Evolutionary conservation across 495 filamentous ascomycete genomes (phyloP).

Genomic region (Tirmania nivea): DNA sequence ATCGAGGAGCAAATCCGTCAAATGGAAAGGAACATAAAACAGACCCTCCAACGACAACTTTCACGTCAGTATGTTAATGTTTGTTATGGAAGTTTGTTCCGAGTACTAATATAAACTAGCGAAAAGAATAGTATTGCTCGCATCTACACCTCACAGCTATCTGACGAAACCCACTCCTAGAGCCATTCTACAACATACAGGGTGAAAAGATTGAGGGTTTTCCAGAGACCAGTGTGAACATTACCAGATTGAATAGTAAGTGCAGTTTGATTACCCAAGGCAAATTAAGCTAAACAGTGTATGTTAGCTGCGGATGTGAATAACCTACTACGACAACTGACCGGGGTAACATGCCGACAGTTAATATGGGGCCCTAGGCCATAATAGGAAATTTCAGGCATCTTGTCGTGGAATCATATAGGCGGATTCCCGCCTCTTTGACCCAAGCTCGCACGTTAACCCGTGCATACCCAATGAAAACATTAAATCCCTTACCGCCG

Average conservation of each 20-base stretch:
- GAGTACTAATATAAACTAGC: not conserved
- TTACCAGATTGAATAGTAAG: conserved; percentile 4
- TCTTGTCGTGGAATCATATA: too few relatives aligned
- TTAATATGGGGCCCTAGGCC: too few relatives aligned
- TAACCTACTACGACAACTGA: not conserved
- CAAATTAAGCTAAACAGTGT: not conserved
- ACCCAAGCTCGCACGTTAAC: too few relatives aligned
- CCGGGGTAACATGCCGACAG: too few relatives aligned
- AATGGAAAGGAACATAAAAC: conserved; percentile 1
- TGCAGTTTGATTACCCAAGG: not conserved
- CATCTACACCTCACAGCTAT: conserved; percentile 1
- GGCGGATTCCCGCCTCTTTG: too few relatives aligned
- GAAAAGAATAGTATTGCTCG: conserved; percentile 2
- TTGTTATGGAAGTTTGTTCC: not conserved
- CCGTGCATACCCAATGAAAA: too few relatives aligned
- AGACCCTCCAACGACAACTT: not conserved
- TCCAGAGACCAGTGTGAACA: conserved; percentile 3
- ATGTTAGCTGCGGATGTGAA: not conserved
- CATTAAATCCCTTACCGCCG: too few relatives aligned
- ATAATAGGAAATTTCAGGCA: too few relatives aligned
- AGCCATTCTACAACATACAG: conserved; percentile 2
- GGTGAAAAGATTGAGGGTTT: not conserved
- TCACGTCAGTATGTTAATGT: not conserved
- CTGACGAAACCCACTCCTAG: not conserved
- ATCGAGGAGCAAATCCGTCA: not conserved